Evolutionary conservation across 768 basidiomycete genomes (phyloP).

Genomic region (Rossbeevera mucosa): DNA sequence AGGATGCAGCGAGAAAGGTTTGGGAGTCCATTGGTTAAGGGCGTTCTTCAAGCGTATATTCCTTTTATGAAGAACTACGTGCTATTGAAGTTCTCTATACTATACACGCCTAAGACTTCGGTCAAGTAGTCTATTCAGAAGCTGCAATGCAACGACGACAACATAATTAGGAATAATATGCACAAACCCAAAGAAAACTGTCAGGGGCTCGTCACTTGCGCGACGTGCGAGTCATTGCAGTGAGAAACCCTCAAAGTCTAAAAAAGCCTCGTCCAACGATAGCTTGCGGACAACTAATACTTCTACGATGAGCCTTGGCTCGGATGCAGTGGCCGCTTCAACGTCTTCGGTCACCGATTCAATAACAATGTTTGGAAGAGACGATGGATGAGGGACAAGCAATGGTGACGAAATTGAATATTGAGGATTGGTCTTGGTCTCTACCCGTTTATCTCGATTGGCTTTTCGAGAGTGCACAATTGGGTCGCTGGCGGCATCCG

Average conservation of each 20-base stretch:
- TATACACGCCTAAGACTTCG: not conserved
- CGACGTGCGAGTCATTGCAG: constrained; percentile 9
- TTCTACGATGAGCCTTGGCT: constrained; percentile 71
- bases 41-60: not conserved
- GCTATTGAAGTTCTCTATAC: too few relatives aligned
- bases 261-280: constrained; percentile 67
- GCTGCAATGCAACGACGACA: not conserved
- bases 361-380: constrained; percentile 31
- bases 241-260: constrained; percentile 68
- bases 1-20: constrained; percentile 25
- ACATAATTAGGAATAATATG: not conserved
- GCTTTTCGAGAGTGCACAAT: constrained; percentile 33
- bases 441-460: constrained; percentile 48
- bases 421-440: constrained; percentile 35
- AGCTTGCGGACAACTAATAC: constrained; percentile 76
- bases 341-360: constrained; percentile 10
- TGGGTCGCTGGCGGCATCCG: not conserved
- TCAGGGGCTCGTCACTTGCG: not conserved
- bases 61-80: too few relatives aligned
- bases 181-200: not conserved
- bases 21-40: constrained; percentile 24
- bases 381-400: constrained; percentile 12
- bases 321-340: constrained; percentile 6
- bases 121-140: not conserved
- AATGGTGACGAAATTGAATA: not conserved